These are phyloP conservation scores for Tylopilus balloui DNA, from an alignment of 768 basidiomycete genomes.

Conservation along the genomic window DNA sequence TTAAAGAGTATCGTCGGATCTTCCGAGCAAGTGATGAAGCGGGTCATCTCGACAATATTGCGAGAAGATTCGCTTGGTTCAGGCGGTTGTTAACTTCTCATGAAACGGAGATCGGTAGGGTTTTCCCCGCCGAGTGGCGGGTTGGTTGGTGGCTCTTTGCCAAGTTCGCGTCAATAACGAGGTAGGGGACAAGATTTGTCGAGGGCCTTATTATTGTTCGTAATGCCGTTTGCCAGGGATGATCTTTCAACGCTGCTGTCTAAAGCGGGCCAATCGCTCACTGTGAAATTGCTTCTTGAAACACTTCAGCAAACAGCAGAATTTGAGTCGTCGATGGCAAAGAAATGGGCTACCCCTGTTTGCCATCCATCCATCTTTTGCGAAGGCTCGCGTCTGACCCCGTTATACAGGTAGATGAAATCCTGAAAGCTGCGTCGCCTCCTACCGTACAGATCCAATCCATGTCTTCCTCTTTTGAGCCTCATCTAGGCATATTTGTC, in stretches of 20 bases:
- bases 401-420: conserved; percentile 53
- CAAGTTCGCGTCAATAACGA: conserved; percentile 87
- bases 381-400: not conserved
- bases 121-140: conserved; percentile 85
- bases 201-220: not conserved
- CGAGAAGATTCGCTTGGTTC: conserved; percentile 94
- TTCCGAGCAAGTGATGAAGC: conserved; percentile 93
- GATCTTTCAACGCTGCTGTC: conserved; percentile 79
- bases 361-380: conserved; percentile 17
- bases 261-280: conserved; percentile 68
- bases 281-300: conserved; percentile 78
- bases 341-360: conserved; percentile 79
- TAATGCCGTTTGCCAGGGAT: conserved; percentile 46
- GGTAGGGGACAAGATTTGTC: conserved; percentile 41
- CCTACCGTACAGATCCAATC: conserved; percentile 52
- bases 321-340: conserved; percentile 77
- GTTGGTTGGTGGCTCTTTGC: conserved; percentile 77
- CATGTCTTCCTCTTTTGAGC: conserved; percentile 88
- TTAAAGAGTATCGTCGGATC: conserved; percentile 95
- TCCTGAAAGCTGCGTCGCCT: conserved; percentile 51
- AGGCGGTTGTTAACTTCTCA: conserved; percentile 77
- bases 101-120: conserved; percentile 78
- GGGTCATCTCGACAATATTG: conserved; percentile 92
- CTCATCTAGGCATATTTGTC: conserved; percentile 89
- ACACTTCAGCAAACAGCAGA: conserved; percentile 82